Percentiles rank a stretch among this genome's conserved stretches.
phyloP scores from a whole-genome alignment of 352 stramenopile genomes.

The Globisporangium cylindrosporum region DNA sequence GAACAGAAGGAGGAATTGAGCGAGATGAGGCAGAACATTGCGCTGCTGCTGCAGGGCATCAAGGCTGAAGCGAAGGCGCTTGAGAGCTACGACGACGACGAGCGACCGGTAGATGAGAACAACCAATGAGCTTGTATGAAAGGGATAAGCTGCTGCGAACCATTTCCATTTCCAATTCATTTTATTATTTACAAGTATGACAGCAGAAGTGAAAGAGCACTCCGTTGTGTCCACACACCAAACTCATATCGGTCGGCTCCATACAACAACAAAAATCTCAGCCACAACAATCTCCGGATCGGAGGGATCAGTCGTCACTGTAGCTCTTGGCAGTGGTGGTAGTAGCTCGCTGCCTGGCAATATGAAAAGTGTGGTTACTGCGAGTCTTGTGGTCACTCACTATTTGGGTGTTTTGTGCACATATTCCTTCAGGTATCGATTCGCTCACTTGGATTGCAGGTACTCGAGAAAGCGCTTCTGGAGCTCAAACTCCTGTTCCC shows the following conservation, averaged over 20 bases:
- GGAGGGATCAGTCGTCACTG: not conserved
- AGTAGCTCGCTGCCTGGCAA: not conserved
- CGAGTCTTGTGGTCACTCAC: not conserved
- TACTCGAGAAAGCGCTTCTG: conserved; percentile 83
- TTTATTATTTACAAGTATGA: conserved; percentile 1
- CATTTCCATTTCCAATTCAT: conserved; percentile 1
- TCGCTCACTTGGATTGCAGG: conserved; percentile 67
- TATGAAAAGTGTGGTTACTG: not conserved
- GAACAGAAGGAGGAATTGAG: conserved; percentile 57
- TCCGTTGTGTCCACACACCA: not conserved
- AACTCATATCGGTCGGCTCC: not conserved
- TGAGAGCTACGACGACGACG: conserved; percentile 16
- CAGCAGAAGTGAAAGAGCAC: not conserved
- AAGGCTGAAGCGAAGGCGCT: conserved; percentile 55
- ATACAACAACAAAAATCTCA: not conserved
- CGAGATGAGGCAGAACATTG: conserved; percentile 66
- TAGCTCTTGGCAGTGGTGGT: not conserved
- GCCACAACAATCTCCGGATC: not conserved
- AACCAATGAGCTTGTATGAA: conserved; percentile 9
- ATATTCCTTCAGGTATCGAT: not conserved
- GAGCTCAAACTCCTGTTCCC: conserved; percentile 77
- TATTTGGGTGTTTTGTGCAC: not conserved
- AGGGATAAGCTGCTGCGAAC: too few relatives aligned
- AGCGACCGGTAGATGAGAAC: not conserved
- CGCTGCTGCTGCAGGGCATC: conserved; percentile 53